These are phyloP conservation scores for Miamiensis avidus DNA, from an alignment of 169 alveolate genomes.

Conservation along the genomic window DNA sequence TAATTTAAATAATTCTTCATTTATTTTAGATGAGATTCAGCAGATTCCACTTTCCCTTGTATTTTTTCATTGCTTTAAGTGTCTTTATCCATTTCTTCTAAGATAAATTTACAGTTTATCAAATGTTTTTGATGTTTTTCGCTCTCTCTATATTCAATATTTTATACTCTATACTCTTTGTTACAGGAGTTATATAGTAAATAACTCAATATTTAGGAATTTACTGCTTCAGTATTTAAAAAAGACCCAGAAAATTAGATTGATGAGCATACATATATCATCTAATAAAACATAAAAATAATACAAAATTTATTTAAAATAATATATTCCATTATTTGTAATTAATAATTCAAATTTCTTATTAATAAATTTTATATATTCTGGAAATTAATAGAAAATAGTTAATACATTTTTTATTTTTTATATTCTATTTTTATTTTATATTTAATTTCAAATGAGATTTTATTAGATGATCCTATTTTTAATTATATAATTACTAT, in stretches of 20 bases:
- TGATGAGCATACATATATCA: too few species aligned
- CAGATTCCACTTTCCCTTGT: slow-evolving; percentile 1
- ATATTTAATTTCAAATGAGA: too few species aligned
- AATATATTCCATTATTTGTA: too few species aligned
- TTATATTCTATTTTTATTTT: too few species aligned
- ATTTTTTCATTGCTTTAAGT: not conserved
- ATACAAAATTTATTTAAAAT: too few species aligned
- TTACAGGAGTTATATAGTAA: slow-evolving; percentile 5
- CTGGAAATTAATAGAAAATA: too few species aligned
- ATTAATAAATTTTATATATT: too few species aligned
- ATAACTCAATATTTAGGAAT: slow-evolving; percentile 20
- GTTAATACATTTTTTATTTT: too few species aligned
- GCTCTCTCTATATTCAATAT: not conserved
- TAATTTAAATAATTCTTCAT: not conserved
- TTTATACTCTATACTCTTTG: not conserved
- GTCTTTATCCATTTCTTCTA: not conserved
- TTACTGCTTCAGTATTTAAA: slow-evolving; percentile 17
- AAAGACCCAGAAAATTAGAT: slow-evolving; percentile 5
- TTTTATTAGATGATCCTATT: too few species aligned
- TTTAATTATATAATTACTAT: too few species aligned
- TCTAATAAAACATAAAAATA: too few species aligned
- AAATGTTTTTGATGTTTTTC: not conserved
- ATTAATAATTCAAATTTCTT: too few species aligned
- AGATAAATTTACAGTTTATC: not conserved
- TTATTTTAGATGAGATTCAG: slow-evolving; percentile 15